These are phyloP conservation scores for Cystobasidiaceae sp. DNA, from an alignment of 1,284 basidiomycete genomes.

Conservation along the genomic window DNA sequence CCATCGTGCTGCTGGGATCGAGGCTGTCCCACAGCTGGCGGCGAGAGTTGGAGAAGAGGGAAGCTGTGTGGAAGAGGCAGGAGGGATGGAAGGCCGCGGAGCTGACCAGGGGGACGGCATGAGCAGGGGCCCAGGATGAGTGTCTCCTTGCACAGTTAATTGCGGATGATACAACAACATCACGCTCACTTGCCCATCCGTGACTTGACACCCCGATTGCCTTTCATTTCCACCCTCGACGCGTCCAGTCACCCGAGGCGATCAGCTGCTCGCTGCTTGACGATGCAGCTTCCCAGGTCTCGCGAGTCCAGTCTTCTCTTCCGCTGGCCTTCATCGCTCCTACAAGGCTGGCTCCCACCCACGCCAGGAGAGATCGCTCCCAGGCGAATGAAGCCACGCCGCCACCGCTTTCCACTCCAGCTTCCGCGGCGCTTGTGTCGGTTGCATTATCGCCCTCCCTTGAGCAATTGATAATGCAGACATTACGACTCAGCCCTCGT, in stretches of 20 bases:
- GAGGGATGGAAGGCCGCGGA: too few relatives aligned
- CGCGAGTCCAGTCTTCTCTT: conserved; percentile 63
- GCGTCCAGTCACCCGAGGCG: conserved; percentile 10
- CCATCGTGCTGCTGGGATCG: background rate
- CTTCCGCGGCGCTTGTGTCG: conserved; percentile 36
- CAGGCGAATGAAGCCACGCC: background rate
- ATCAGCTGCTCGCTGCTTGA: background rate
- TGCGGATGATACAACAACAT: too few relatives aligned
- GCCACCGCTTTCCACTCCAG: background rate
- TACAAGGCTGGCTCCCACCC: conserved; percentile 89
- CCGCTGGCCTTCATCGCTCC: conserved; percentile 81
- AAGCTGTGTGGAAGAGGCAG: too few relatives aligned
- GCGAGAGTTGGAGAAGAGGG: too few relatives aligned
- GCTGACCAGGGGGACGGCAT: too few relatives aligned
- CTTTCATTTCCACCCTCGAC: conserved; percentile 13
- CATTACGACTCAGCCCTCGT: conserved; percentile 61
- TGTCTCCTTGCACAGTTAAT: too few relatives aligned
- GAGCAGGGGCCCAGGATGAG: too few relatives aligned
- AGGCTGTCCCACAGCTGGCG: too few relatives aligned
- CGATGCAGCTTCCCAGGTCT: conserved; percentile 63
- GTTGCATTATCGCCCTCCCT: conserved; percentile 47
- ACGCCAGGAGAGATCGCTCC: conserved; percentile 64
- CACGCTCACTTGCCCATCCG: too few relatives aligned
- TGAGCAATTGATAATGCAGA: conserved; percentile 80
- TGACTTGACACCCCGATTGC: too few relatives aligned